Base-by-base conservation (phyloP, 352 stramenopile species). In the Phytopythium delawarense region DNA sequence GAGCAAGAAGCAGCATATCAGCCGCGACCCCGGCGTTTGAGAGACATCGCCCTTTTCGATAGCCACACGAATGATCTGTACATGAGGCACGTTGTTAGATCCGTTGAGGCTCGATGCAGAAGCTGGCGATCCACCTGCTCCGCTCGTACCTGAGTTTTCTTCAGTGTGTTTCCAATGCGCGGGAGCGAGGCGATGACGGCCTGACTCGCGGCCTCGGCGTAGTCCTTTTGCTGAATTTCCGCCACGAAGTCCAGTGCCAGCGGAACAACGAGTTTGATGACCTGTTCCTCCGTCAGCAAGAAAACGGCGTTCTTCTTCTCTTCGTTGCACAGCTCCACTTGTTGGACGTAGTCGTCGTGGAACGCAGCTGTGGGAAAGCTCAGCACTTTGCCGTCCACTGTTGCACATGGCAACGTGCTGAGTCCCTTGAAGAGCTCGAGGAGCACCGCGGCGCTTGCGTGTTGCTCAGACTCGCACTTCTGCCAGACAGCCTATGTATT, bases 41-140 rank as follows among this genome's bases (percentile, higher is more conserved):
- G 85, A 91, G 1, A 94, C 85, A 57, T 94, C 85, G 12, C 85
- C 85, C 50, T 92, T 94, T 42, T 92, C 83, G 21, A 94, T 91
- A 8, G 83, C 85, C 3, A 94, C 81, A 39, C 85, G 79, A 62
- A 94, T 85, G 69, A 94, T 86, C 78, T 93, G 6, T 18, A 54
- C n/a, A 51, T 11, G 30, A 39, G 4, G 30, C 8, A 21, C 13
- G n/a, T 34, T 42, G 7, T 39, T 39, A 49, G 20, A 28, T 25
- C 42, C 42, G n/a, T 25, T 25, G 20, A 20, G 21, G 7, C 42
- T 20, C 20, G 7, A 25, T 16, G 35, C 16, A 49, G 7, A 18
- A 4, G 16, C 18, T n/a, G 12, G 12, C 7, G 4, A 18, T n/a
- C 39, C 15, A 23, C 8, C 30, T 53, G 34, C 13, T 30, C 5